Evolutionary conservation across 768 basidiomycete species (phyloP).

Genomic region (Suillus plorans): DNA sequence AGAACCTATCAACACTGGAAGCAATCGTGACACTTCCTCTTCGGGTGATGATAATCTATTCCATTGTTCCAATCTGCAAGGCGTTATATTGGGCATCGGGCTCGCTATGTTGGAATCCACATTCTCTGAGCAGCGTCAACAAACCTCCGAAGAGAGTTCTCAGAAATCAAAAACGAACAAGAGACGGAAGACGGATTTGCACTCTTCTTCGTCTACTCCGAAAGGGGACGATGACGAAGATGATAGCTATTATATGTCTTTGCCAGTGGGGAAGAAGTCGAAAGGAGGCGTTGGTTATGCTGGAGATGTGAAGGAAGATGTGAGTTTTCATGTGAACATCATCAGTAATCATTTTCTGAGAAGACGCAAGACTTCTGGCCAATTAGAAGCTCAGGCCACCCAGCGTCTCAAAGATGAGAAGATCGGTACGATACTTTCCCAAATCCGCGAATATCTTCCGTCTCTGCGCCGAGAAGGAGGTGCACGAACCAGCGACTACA

Average conservation of each 20-base stretch:
- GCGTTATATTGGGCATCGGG: conserved; percentile 88
- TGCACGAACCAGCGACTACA: conserved; percentile 81
- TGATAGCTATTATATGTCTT: conserved; percentile 41
- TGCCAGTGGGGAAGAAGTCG: conserved; percentile 56
- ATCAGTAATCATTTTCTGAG: conserved; percentile 10
- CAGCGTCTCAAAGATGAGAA: conserved; percentile 75
- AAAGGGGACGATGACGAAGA: conserved; percentile 57
- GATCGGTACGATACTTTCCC: conserved; percentile 64
- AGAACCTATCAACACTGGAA: conserved; percentile 53
- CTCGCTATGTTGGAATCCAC: conserved; percentile 80
- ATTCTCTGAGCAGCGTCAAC: conserved; percentile 56
- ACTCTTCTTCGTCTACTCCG: conserved; percentile 15
- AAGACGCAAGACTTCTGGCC: conserved; percentile 67
- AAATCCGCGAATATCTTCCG: conserved; percentile 83
- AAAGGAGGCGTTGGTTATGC: conserved; percentile 88
- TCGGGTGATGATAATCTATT: conserved; percentile 63
- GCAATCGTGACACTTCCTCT: conserved; percentile 41
- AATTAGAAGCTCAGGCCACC: conserved; percentile 70
- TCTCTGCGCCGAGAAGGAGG: conserved; percentile 75
- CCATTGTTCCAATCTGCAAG: conserved; percentile 89
- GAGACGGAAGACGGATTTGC: conserved; percentile 40
- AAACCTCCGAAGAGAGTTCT: conserved; percentile 26
- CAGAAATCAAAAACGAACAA: conserved; percentile 36
- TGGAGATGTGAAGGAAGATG: conserved; percentile 81
- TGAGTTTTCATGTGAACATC: conserved; percentile 38